These are phyloP conservation scores for Phialophora macrospora DNA, from an alignment of 2,329 filamentous ascomycete species.

Conservation along the genomic window DNA sequence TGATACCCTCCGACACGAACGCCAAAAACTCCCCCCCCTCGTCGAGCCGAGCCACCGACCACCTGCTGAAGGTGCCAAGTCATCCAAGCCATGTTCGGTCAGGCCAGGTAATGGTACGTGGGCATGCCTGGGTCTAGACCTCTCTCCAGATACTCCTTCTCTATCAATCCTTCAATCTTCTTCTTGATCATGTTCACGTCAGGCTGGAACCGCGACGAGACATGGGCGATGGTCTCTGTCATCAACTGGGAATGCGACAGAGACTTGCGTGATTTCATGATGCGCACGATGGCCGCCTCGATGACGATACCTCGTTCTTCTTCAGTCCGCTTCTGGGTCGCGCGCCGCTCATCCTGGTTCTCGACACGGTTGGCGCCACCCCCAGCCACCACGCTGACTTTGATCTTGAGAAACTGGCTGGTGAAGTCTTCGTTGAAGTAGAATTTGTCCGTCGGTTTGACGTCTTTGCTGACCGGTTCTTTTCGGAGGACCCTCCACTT, in stretches of 20 bases:
- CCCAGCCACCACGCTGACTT: conserved; percentile 79
- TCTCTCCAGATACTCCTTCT: conserved; percentile 58
- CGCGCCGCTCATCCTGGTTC: conserved; percentile 63
- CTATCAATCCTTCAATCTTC: conserved; percentile 59
- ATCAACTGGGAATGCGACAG: conserved; percentile 56
- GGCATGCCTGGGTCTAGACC: conserved; percentile 41
- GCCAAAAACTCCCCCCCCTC: neutral
- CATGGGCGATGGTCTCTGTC: conserved; percentile 56
- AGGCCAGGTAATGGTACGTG: conserved; percentile 43
- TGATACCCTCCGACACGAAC: neutral
- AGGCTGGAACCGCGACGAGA: conserved; percentile 55
- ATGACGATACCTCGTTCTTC: conserved; percentile 57
- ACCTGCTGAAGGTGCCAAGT: neutral
- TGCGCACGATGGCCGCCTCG: conserved; percentile 58
- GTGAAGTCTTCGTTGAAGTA: conserved; percentile 80
- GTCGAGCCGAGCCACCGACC: neutral
- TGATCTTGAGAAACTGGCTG: conserved; percentile 84
- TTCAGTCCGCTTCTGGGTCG: conserved; percentile 57
- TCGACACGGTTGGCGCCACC: conserved; percentile 83
- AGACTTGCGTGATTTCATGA: conserved; percentile 60
- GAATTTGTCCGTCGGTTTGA: conserved; percentile 79
- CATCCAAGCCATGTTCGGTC: neutral
- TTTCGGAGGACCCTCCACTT: conserved; percentile 83
- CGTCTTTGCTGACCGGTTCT: conserved; percentile 75
- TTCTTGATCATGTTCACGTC: conserved; percentile 60